phyloP scores from a whole-genome alignment of 1,284 basidiomycete species.

The Malassezia japonica region DNA sequence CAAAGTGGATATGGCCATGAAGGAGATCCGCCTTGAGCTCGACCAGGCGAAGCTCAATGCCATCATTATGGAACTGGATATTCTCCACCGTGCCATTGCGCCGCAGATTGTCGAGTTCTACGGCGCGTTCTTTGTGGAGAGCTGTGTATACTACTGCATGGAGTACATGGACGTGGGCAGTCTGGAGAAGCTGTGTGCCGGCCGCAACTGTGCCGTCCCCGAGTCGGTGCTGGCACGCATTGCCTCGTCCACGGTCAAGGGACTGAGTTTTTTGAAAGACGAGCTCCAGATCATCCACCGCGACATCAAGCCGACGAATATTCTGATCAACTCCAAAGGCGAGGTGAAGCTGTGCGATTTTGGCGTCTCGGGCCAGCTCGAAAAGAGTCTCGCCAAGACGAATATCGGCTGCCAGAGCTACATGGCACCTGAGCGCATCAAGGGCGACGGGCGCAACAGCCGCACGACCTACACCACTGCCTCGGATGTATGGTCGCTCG shows the following conservation, averaged over 20 bases:
- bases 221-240: constrained; percentile 79
- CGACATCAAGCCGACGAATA: constrained; percentile 95
- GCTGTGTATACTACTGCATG: constrained; percentile 98
- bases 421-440: constrained; percentile 96
- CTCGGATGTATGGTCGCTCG: constrained; percentile 97
- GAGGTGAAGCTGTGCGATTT: constrained; percentile 94
- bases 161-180: constrained; percentile 97
- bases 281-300: constrained; percentile 93
- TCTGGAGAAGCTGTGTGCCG: constrained; percentile 64
- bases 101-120: constrained; percentile 96
- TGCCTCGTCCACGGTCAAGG: constrained; percentile 72
- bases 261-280: constrained; percentile 90
- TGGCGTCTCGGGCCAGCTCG: constrained; percentile 91
- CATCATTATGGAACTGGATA: constrained; percentile 97
- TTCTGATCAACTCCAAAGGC: constrained; percentile 79
- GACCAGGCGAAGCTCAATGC: constrained; percentile 87
- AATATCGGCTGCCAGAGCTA: constrained; percentile 98
- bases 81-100: constrained; percentile 81
- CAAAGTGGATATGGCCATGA: constrained; percentile 96
- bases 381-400: constrained; percentile 90
- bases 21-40: constrained; percentile 96
- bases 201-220: constrained; percentile 55
- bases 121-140: constrained; percentile 96
- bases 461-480: constrained; percentile 86
- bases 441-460: constrained; percentile 79